phyloP scores from a whole-genome alignment of 345 rosid species.

The Trapa incisa region DNA sequence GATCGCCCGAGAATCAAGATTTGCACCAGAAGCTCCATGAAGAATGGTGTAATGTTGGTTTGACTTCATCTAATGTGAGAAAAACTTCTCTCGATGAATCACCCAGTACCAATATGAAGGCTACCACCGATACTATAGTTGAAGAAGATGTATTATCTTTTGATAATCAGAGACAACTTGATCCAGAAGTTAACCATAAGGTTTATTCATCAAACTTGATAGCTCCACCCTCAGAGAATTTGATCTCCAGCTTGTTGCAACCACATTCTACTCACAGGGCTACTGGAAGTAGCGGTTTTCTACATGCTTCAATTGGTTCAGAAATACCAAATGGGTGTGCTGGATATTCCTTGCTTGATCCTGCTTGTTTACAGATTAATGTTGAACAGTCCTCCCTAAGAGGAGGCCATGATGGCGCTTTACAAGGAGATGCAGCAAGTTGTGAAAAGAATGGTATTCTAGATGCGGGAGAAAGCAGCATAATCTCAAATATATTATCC shows the following conservation, averaged over 20 bases:
- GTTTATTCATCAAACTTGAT: conserved; percentile 28
- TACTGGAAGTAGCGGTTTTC: background rate
- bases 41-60: conserved; percentile 21
- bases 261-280: conserved; percentile 13
- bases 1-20: conserved; percentile 22
- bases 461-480: conserved; percentile 56
- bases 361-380: conserved; percentile 23
- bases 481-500: conserved; percentile 65
- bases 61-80: conserved; percentile 13
- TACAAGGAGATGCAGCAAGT: conserved; percentile 8
- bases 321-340: conserved; percentile 34
- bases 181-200: conserved; percentile 43
- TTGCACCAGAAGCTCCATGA: conserved; percentile 21
- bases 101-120: conserved; percentile 15
- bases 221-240: conserved; percentile 24
- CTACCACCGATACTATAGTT: conserved; percentile 20
- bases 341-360: conserved; percentile 23
- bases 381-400: conserved; percentile 19
- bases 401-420: conserved; percentile 18
- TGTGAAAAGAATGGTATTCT: conserved; percentile 16
- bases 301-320: conserved; percentile 14
- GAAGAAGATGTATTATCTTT: conserved; percentile 57
- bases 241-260: conserved; percentile 33
- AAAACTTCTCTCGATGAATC: conserved; percentile 19
- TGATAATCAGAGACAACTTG: conserved; percentile 41